phyloP scores from a whole-genome alignment of 140 eudicot genomes.

The Erigeron philadelphicus region DNA sequence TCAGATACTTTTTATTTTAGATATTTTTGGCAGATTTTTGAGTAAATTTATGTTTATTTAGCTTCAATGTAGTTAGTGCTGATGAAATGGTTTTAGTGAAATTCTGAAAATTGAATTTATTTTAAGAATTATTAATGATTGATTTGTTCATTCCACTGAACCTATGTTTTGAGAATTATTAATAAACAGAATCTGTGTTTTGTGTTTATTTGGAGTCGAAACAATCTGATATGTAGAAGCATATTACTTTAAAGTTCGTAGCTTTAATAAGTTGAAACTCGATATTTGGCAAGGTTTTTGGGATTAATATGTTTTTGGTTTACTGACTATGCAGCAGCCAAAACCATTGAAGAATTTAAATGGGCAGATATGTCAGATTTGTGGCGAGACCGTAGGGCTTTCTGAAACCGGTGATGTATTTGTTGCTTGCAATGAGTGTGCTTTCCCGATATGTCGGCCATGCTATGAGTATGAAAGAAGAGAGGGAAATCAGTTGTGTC shows the following conservation, averaged over 20 bases:
- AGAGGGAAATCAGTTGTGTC: conserved; percentile 86
- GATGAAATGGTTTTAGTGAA: neutral
- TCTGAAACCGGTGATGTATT: conserved; percentile 58
- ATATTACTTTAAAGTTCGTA: neutral
- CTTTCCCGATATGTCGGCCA: conserved; percentile 85
- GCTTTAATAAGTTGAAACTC: neutral
- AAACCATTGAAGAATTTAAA: conserved; percentile 58
- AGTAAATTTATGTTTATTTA: no score
- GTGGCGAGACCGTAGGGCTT: conserved; percentile 70
- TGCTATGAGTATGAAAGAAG: conserved; percentile 88
- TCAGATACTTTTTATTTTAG: neutral
- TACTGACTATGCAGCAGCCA: conserved; percentile 54
- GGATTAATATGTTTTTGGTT: neutral
- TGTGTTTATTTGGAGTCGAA: neutral
- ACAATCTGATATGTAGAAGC: neutral
- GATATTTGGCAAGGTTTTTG: no score
- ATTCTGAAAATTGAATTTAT: conserved; percentile 2
- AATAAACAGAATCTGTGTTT: neutral
- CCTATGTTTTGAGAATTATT: no score
- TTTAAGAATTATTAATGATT: neutral
- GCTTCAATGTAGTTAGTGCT: neutral
- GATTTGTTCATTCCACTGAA: neutral
- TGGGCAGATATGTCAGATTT: conserved; percentile 80
- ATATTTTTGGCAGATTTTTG: no score
- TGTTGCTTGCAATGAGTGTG: conserved; percentile 97